Conservation (phyloP, 2,329 filamentous ascomycete species). For the Aspergillus texensis region DNA sequence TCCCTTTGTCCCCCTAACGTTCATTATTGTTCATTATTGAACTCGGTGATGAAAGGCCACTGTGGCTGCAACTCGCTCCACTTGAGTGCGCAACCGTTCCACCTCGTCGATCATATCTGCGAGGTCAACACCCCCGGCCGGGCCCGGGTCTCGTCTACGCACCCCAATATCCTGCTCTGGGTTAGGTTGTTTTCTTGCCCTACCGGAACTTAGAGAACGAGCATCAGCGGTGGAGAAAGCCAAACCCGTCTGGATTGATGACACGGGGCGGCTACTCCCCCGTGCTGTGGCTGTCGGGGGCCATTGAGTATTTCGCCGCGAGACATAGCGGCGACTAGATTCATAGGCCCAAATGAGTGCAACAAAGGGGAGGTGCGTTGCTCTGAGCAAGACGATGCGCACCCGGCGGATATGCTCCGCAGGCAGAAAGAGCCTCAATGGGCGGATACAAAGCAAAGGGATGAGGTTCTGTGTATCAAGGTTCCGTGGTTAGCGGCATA, state of each 20-base stretch:
- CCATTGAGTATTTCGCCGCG: conserved; percentile 25
- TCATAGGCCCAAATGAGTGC: conserved; percentile 61
- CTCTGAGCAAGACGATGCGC: conserved; percentile 61
- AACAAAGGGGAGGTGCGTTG: conserved; percentile 61
- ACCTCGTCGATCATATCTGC: conserved; percentile 38
- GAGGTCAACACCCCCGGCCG: conserved; percentile 28
- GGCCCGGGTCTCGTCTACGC: conserved; percentile 25
- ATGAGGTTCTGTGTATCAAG: conserved; percentile 56
- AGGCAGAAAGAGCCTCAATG: conserved; percentile 59
- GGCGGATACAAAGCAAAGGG: conserved; percentile 58
- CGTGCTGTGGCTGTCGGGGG: conserved; percentile 26
- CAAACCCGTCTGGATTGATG: conserved; percentile 23
- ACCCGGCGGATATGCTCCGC: conserved; percentile 56
- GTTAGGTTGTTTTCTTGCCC: conserved; percentile 21
- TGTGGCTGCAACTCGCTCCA: conserved; percentile 36
- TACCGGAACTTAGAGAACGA: conserved; percentile 23
- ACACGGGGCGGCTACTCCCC: conserved; percentile 20
- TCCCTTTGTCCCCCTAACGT: background rate
- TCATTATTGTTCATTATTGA: conserved; percentile 12
- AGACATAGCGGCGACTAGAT: conserved; percentile 35
- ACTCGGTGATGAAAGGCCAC: conserved; percentile 28
- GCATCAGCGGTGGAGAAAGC: conserved; percentile 25
- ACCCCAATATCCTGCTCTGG: conserved; percentile 28
- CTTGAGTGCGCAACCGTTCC: conserved; percentile 38
- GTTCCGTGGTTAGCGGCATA: conserved; percentile 13